Conservation (phyloP, 495 filamentous ascomycete genomes). For the Parathielavia hyrcaniae region DNA sequence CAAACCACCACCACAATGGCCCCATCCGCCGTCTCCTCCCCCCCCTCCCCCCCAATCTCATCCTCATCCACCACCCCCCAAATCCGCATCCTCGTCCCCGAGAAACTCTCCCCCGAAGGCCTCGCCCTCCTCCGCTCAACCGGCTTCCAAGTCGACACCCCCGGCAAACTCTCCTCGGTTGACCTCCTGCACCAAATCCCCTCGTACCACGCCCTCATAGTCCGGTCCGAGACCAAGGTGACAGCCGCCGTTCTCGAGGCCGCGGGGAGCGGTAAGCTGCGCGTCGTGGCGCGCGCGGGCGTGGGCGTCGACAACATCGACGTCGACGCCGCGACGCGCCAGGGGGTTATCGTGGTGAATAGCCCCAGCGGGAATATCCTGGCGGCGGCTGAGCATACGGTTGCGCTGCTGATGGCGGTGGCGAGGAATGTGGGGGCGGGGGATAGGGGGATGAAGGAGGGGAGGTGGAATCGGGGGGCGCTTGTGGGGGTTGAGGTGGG, state of each 20-base stretch:
- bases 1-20: constrained; percentile 27
- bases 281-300: constrained; percentile 67
- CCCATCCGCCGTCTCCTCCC: constrained; percentile 29
- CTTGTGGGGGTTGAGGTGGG: constrained; percentile 65
- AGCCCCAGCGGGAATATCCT: constrained; percentile 63
- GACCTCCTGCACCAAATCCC: constrained; percentile 55
- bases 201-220: constrained; percentile 59
- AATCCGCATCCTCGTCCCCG: constrained; percentile 57
- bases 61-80: background rate
- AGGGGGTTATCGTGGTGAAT: constrained; percentile 67
- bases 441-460: constrained; percentile 51
- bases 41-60: constrained; percentile 12
- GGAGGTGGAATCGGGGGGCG: constrained; percentile 62
- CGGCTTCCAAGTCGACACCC: constrained; percentile 52
- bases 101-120: constrained; percentile 68
- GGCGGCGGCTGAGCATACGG: constrained; percentile 63
- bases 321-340: constrained; percentile 55
- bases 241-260: constrained; percentile 53
- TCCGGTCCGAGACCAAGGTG: constrained; percentile 68
- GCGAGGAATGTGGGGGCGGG: constrained; percentile 59
- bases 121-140: constrained; percentile 50
- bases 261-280: constrained; percentile 46
- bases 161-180: constrained; percentile 50
- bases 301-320: constrained; percentile 75
- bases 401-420: constrained; percentile 59